Base-by-base conservation (phyloP, 1,284 basidiomycete species). In the Ceraceosorus guamensis region DNA sequence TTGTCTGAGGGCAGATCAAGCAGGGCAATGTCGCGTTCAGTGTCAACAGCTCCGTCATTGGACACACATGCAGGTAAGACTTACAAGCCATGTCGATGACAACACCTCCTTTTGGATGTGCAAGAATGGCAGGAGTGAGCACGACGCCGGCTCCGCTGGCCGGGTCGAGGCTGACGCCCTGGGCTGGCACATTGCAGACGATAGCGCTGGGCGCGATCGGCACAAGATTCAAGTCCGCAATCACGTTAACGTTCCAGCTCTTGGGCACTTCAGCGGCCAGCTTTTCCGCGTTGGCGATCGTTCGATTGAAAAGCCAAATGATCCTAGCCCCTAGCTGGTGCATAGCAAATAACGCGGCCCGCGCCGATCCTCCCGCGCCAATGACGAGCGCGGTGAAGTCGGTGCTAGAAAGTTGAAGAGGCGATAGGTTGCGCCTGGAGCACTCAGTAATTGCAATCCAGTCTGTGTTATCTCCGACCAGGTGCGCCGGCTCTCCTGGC, bases 401-500 rank as follows among this genome's bases (percentile, higher is more conserved):
- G 10, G 55, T 43, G 48, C 59, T 59, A 2, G 52, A 57, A 6
- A 62, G 46, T 30, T 65, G 65, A 24, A 61, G 52, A 11, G 65
- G 57, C 8, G 52, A 43, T n/a, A 70, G 61, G 41, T 60, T 56
- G 2, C 61, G 48, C 16, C 57, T 33, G 3, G 62, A 59, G 10
- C 65, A 52, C 13, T 57, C 56, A 44, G 62, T 52, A 56, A 76
- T 76, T 11, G 72, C 73, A 6, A 66, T 62, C 72, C 72, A 76
- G 54, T 76, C 73, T 11, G 73, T 76, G 54, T 76, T 76, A 48
- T 76, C 71, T 6, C 73, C 73, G 11, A 59, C 59, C 13, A 76
- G 58, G 46, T 41, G 18, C 24, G 45, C 41, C 10, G 31, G 34
- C 31, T 43, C 52, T 1, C 10, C 13, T 4, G 24, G 4, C 16